Conservation (phyloP, 2,329 filamentous ascomycete species). For the Coleophoma cylindrospora region DNA sequence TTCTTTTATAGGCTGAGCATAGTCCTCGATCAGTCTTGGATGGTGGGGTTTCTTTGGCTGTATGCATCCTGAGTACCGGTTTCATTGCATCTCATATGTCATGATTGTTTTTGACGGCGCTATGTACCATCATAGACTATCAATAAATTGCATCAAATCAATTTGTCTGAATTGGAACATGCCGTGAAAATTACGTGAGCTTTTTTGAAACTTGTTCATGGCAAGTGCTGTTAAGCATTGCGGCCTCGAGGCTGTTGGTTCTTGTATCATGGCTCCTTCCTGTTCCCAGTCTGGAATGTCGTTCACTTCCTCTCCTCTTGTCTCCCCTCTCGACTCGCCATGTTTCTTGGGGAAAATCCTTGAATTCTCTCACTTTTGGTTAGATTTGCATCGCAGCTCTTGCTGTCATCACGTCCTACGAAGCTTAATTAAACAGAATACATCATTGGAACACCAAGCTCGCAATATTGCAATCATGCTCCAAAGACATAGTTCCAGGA, state of each 20-base stretch:
- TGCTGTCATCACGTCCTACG: slow-evolving; percentile 21
- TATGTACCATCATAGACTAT: background rate
- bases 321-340: slow-evolving; percentile 18
- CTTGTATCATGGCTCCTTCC: slow-evolving; percentile 12
- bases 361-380: slow-evolving; percentile 20
- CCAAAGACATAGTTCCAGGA: slow-evolving; percentile 36
- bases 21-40: slow-evolving; percentile 21
- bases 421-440: slow-evolving; percentile 19
- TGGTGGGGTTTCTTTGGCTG: slow-evolving; percentile 16
- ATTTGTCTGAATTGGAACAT: too few species aligned
- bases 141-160: background rate
- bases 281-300: background rate
- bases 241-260: too few species aligned
- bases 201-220: too few species aligned
- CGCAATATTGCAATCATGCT: slow-evolving; percentile 19
- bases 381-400: slow-evolving; percentile 15
- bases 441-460: slow-evolving; percentile 9
- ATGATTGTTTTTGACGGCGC: slow-evolving; percentile 1
- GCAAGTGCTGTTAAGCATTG: too few species aligned
- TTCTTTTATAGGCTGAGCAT: slow-evolving; percentile 20
- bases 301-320: slow-evolving; percentile 32
- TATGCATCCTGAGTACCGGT: slow-evolving; percentile 24
- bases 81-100: slow-evolving; percentile 18
- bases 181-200: too few species aligned
- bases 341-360: slow-evolving; percentile 4